phyloP scores from a whole-genome alignment of 2,329 filamentous ascomycete genomes.

The Fusarium sp. region DNA sequence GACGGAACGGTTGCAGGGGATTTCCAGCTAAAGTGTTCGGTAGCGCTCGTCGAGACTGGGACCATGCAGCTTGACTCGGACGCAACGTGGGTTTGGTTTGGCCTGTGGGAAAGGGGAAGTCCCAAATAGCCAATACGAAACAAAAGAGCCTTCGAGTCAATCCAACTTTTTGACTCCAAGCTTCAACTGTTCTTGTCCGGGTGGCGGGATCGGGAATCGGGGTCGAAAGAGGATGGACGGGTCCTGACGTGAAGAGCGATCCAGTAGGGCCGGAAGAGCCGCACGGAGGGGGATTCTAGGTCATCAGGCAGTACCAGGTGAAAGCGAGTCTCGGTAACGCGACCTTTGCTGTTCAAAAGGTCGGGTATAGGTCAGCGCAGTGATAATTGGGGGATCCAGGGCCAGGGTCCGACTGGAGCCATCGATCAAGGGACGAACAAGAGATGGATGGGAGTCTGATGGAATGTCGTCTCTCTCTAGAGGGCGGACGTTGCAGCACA shows the following conservation, averaged over 20 bases:
- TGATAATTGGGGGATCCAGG: conserved; percentile 16
- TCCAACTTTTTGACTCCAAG: conserved; percentile 5
- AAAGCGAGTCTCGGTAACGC: conserved; percentile 1
- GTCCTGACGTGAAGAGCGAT: conserved; percentile 17
- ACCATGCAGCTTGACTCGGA: conserved; percentile 25
- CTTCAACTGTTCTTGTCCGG: conserved; percentile 12
- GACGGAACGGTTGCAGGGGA: conserved; percentile 36
- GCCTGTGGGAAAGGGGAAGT: conserved; percentile 1
- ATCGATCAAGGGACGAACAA: conserved; percentile 7
- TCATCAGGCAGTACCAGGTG: conserved; percentile 11
- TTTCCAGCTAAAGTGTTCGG: conserved; percentile 30
- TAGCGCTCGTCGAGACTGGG: conserved; percentile 9
- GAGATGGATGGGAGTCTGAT: background rate
- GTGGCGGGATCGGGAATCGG: conserved; percentile 30
- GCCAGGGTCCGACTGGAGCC: conserved; percentile 26
- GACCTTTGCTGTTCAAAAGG: background rate
- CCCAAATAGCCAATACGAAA: conserved; percentile 7
- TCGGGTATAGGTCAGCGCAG: conserved; percentile 26
- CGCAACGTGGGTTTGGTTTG: conserved; percentile 10
- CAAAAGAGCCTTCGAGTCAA: conserved; percentile 7
- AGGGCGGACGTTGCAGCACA: conserved; percentile 5
- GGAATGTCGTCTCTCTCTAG: background rate
- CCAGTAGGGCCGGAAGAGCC: conserved; percentile 38
- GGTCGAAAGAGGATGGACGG: conserved; percentile 6
- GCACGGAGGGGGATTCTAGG: conserved; percentile 24